phyloP scores from a whole-genome alignment of 352 stramenopile genomes.

The Phytophthora fragariae region DNA sequence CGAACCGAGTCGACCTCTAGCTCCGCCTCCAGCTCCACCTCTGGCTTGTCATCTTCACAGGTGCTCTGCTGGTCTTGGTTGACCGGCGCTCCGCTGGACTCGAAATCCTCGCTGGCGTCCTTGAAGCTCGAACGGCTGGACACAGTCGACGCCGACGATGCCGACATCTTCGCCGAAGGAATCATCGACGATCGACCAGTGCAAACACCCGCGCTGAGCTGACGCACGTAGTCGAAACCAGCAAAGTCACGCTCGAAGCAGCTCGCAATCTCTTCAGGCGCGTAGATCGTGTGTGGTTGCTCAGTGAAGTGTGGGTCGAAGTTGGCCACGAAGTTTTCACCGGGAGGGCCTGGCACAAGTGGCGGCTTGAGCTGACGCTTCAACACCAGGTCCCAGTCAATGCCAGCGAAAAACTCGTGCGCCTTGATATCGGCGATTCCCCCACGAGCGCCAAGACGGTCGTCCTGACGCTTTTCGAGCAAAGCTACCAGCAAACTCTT shows the following conservation, averaged over 20 bases:
- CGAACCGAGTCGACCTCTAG: conserved; percentile 40
- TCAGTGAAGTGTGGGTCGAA: conserved; percentile 90
- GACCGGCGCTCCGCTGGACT: conserved; percentile 44
- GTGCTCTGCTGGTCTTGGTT: conserved; percentile 31
- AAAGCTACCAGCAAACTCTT: conserved; percentile 74
- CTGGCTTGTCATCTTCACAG: conserved; percentile 61
- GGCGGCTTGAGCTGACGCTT: conserved; percentile 69
- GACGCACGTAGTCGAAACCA: conserved; percentile 84
- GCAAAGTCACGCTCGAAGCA: conserved; percentile 85
- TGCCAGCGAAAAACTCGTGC: conserved; percentile 79
- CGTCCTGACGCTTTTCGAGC: conserved; percentile 86
- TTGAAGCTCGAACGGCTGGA: conserved; percentile 37
- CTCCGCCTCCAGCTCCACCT: conserved; percentile 57
- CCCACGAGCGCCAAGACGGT: conserved; percentile 69
- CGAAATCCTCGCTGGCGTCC: conserved; percentile 43
- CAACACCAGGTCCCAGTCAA: conserved; percentile 83
- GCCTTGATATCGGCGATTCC: conserved; percentile 73
- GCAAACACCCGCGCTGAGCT: conserved; percentile 12
- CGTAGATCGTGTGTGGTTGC: conserved; percentile 84
- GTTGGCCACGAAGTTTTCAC: conserved; percentile 82
- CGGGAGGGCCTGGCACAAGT: conserved; percentile 64
- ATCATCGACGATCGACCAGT: conserved; percentile 13
- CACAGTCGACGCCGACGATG: conserved; percentile 19
- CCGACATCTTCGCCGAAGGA: conserved; percentile 12
- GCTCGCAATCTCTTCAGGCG: conserved; percentile 66